Evolutionary conservation across 1,139 yeast species (phyloP).

Genomic region (Debaryomyces psychrophilus): DNA sequence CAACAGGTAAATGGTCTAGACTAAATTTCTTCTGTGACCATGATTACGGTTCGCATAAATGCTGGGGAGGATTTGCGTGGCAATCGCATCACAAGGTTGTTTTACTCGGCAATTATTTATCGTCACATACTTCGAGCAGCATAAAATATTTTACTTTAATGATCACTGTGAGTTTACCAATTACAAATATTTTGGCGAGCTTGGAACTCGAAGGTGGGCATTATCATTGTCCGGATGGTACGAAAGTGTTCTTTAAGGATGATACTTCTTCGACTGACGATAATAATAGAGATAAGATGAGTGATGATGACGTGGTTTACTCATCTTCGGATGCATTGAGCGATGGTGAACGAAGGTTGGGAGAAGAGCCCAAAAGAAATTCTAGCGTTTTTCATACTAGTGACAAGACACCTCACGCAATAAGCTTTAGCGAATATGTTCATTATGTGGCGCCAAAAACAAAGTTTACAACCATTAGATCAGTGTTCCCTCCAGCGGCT

Average conservation of each 20-base stretch:
- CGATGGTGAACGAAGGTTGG: slow-evolving; percentile 13
- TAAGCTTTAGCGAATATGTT: slow-evolving; percentile 69
- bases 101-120: slow-evolving; percentile 53
- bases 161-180: slow-evolving; percentile 65
- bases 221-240: slow-evolving; percentile 26
- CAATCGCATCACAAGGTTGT: slow-evolving; percentile 71
- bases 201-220: slow-evolving; percentile 42
- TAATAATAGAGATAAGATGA: slow-evolving; percentile 20
- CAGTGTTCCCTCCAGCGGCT: slow-evolving; percentile 75
- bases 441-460: slow-evolving; percentile 74
- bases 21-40: slow-evolving; percentile 60
- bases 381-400: slow-evolving; percentile 20
- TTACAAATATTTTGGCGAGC: slow-evolving; percentile 59
- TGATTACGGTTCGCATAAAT: slow-evolving; percentile 57
- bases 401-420: slow-evolving; percentile 25
- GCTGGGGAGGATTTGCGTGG: slow-evolving; percentile 75
- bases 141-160: slow-evolving; percentile 61
- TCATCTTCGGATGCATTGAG: slow-evolving; percentile 15
- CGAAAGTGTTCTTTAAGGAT: slow-evolving; percentile 23
- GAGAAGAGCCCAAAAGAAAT: slow-evolving; percentile 18
- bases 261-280: slow-evolving; percentile 22
- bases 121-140: slow-evolving; percentile 53
- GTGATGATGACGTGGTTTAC: slow-evolving; percentile 13
- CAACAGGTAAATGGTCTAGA: slow-evolving; percentile 68
- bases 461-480: slow-evolving; percentile 63